A percentile compares a stretch with the other conserved stretches of the same genome.
Evolutionary conservation across 148 eudicot species (phyloP).

Genomic region (Arctostaphylos glauca): DNA sequence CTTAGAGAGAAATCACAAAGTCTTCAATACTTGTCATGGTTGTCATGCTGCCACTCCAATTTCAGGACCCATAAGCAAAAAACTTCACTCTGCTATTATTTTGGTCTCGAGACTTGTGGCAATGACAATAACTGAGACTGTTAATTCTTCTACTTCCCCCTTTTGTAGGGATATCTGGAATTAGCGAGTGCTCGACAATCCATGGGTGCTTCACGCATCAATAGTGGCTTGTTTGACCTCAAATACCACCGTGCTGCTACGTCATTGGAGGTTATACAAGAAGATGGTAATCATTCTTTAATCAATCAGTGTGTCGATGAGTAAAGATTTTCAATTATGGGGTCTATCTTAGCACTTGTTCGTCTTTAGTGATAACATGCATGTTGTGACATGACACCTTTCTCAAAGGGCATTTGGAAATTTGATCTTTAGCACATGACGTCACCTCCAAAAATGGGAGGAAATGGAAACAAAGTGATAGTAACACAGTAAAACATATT

Average conservation of each 20-base stretch:
- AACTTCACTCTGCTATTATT: background rate
- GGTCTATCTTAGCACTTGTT: background rate
- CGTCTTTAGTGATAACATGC: background rate
- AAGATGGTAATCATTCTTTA: slow-evolving; percentile 38
- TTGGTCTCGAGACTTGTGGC: background rate
- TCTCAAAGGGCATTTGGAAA: background rate
- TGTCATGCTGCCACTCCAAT: slow-evolving; percentile 2
- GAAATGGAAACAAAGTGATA: no score
- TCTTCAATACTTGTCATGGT: background rate
- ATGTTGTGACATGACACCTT: background rate
- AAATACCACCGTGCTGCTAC: slow-evolving; percentile 76
- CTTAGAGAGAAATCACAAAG: background rate
- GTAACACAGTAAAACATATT: no score
- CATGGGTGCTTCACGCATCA: slow-evolving; percentile 82
- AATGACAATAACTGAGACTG: background rate
- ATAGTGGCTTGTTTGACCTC: slow-evolving; percentile 61
- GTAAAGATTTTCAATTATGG: background rate
- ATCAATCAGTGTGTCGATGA: background rate
- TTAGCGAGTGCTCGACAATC: slow-evolving; percentile 84
- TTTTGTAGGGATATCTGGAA: slow-evolving; percentile 70
- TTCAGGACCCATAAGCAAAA: background rate
- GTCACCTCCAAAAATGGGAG: no score
- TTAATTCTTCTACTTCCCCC: background rate
- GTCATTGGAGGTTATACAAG: slow-evolving; percentile 38
- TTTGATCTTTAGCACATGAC: background rate